Evolutionary conservation across 352 stramenopile species (phyloP).

Genomic region (Globisporangium takayamanum): DNA sequence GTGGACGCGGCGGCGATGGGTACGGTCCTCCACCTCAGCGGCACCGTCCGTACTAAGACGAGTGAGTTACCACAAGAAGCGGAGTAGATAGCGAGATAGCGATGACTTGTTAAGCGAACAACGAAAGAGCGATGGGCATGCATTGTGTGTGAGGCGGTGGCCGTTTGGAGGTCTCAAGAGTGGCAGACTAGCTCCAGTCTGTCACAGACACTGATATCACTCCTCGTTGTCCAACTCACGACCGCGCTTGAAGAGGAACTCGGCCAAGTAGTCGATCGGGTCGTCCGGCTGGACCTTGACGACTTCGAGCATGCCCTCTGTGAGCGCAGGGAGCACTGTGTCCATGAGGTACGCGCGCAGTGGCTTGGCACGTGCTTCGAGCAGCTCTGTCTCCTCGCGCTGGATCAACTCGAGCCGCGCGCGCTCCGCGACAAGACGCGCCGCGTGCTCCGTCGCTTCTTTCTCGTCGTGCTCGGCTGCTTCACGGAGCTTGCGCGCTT

Average conservation of each 20-base stretch:
- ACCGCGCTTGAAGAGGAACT: constrained; percentile 82
- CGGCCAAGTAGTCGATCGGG: constrained; percentile 83
- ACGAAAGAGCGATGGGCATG: constrained; percentile 3
- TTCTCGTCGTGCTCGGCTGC: constrained; percentile 46
- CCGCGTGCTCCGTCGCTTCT: constrained; percentile 35
- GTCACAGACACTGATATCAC: not conserved
- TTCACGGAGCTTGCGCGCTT: constrained; percentile 23
- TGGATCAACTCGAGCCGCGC: constrained; percentile 67
- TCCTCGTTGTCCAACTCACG: constrained; percentile 34
- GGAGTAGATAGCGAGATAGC: not conserved
- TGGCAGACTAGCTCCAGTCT: not conserved
- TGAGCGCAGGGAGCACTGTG: constrained; percentile 77
- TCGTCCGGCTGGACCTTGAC: constrained; percentile 81
- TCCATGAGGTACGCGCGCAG: constrained; percentile 81
- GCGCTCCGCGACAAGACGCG: constrained; percentile 45
- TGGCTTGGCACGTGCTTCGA: constrained; percentile 75
- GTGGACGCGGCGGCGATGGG: constrained; percentile 1
- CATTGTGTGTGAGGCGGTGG: constrained; percentile 3
- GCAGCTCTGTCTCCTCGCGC: constrained; percentile 70
- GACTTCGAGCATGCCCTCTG: constrained; percentile 83
- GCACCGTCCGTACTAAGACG: constrained; percentile 5
- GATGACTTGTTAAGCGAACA: not conserved
- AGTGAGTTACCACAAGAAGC: too few relatives aligned
- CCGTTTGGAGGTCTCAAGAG: too few relatives aligned
- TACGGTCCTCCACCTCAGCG: constrained; percentile 1